Percentiles rank a stretch among this genome's conserved stretches.
Evolutionary conservation across 495 filamentous ascomycete species (phyloP).

Genomic region (Xylaria sp.): DNA sequence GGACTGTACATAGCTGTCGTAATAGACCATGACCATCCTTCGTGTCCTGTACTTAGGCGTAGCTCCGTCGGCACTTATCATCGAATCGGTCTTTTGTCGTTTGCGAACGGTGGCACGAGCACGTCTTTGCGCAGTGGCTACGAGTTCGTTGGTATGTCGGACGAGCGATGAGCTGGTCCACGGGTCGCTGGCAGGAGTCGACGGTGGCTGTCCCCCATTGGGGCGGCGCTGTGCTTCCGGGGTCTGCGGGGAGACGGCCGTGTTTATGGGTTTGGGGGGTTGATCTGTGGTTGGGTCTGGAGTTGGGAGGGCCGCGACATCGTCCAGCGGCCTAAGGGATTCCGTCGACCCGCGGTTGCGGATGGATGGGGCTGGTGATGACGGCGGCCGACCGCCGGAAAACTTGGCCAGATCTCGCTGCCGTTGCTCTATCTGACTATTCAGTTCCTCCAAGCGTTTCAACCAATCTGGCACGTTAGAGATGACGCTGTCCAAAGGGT

Average conservation of each 20-base stretch:
- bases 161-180: conserved; percentile 57
- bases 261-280: conserved; percentile 15
- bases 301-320: conserved; percentile 43
- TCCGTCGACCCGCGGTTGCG: conserved; percentile 69
- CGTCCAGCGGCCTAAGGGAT: conserved; percentile 63
- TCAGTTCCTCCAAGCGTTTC: conserved; percentile 70
- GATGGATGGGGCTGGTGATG: conserved; percentile 49
- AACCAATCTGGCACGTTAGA: conserved; percentile 73
- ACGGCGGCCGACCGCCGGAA: conserved; percentile 42
- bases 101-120: conserved; percentile 55
- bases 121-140: conserved; percentile 51
- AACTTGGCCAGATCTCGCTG: conserved; percentile 69
- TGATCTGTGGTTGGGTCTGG: conserved; percentile 28
- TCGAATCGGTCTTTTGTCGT: conserved; percentile 66
- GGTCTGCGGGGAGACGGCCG: conserved; percentile 32
- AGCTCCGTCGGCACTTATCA: conserved; percentile 60
- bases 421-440: conserved; percentile 69
- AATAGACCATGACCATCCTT: conserved; percentile 85
- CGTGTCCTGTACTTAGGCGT: conserved; percentile 69
- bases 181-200: conserved; percentile 36
- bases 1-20: conserved; percentile 84
- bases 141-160: conserved; percentile 50
- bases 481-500: conserved; percentile 68
- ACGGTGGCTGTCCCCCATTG: conserved; percentile 41
- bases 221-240: conserved; percentile 30